A percentile compares a stretch with the other conserved stretches of the same genome.
Evolutionary conservation across 2,329 filamentous ascomycete species (phyloP).

Genomic region (Fusarium ambrosium): DNA sequence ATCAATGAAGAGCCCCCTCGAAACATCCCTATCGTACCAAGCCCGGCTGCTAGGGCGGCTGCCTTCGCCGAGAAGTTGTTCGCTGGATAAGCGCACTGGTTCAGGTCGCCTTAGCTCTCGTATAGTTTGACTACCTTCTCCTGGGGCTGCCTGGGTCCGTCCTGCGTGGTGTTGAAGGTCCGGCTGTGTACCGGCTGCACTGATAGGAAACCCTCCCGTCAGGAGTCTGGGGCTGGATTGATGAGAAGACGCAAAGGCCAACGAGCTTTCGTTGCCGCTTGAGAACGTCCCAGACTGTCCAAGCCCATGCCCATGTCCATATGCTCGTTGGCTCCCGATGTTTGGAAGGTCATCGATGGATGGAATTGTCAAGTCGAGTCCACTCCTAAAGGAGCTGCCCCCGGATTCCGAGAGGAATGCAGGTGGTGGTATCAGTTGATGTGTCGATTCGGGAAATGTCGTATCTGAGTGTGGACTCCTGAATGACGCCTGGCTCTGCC

Average conservation of each 20-base stretch:
- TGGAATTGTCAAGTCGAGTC: slow-evolving; percentile 48
- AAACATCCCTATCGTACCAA: slow-evolving; percentile 46
- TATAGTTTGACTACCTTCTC: slow-evolving; percentile 44
- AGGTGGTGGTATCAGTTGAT: slow-evolving; percentile 50
- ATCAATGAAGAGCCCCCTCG: slow-evolving; percentile 45
- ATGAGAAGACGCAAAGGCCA: slow-evolving; percentile 49
- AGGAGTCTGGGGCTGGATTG: slow-evolving; percentile 45
- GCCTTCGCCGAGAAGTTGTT: slow-evolving; percentile 36
- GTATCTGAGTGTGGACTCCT: slow-evolving; percentile 45
- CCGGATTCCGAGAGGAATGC: slow-evolving; percentile 45
- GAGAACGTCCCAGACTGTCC: slow-evolving; percentile 42
- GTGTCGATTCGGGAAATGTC: slow-evolving; percentile 49
- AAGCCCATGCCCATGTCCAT: background rate
- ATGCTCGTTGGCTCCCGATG: slow-evolving; percentile 35
- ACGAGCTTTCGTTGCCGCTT: slow-evolving; percentile 51
- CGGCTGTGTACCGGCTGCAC: slow-evolving; percentile 6
- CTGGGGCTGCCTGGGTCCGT: slow-evolving; percentile 5
- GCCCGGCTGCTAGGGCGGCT: slow-evolving; percentile 22
- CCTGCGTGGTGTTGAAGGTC: slow-evolving; percentile 1
- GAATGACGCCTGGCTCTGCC: slow-evolving; percentile 44
- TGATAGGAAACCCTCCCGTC: slow-evolving; percentile 26
- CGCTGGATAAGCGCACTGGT: slow-evolving; percentile 41
- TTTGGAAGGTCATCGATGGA: slow-evolving; percentile 47
- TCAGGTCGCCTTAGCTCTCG: slow-evolving; percentile 44
- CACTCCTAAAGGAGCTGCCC: slow-evolving; percentile 45